Evolutionary conservation across 2,329 filamentous ascomycete genomes (phyloP).

Genomic region (Clarireedia hainanense): DNA sequence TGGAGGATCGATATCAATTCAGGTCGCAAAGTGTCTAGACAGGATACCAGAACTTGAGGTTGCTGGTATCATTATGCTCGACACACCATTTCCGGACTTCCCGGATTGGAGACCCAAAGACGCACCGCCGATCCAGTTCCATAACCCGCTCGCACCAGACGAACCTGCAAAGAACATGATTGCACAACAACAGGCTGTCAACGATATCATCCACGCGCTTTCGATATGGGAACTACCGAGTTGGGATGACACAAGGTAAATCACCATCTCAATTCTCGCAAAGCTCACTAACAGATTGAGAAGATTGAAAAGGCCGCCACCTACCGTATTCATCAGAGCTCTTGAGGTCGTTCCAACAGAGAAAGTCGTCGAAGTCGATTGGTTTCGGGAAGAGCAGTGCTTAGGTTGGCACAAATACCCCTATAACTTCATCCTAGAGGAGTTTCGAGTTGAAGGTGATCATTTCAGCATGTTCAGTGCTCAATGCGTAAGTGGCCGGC

Average conservation of each 20-base stretch:
- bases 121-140: background rate
- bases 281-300: background rate
- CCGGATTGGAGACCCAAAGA: slow-evolving; percentile 4
- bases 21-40: slow-evolving; percentile 1
- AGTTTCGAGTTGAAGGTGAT: slow-evolving; percentile 4
- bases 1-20: slow-evolving; percentile 1
- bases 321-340: slow-evolving; percentile 1
- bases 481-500: background rate
- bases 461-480: slow-evolving; percentile 6
- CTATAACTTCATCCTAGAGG: slow-evolving; percentile 1
- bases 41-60: slow-evolving; percentile 1
- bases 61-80: background rate
- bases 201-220: slow-evolving; percentile 2
- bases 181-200: background rate
- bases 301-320: background rate
- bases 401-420: slow-evolving; percentile 5
- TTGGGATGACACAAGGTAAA: slow-evolving; percentile 1
- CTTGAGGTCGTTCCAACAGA: background rate
- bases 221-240: slow-evolving; percentile 1
- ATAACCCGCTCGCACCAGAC: background rate
- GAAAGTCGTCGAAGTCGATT: slow-evolving; percentile 5
- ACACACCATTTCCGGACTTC: slow-evolving; percentile 1
- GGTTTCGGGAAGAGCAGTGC: slow-evolving; percentile 1
- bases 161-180: background rate
- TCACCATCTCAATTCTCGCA: background rate